Percentiles rank a stretch among this genome's conserved stretches.
Conservation (phyloP, 768 basidiomycete genomes). For the Pleurotus platypus region DNA sequence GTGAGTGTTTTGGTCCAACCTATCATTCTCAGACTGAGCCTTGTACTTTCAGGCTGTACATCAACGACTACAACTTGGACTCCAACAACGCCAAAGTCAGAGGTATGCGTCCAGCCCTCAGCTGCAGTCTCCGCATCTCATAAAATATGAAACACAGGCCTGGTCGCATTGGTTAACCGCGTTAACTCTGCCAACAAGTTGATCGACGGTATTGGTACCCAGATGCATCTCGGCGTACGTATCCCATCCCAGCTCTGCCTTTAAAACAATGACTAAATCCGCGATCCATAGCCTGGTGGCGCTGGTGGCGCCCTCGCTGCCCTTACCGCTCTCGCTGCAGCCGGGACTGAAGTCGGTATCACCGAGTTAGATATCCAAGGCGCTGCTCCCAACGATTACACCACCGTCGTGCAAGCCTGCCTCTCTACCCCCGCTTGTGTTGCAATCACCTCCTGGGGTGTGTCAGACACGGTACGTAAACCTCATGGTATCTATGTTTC, state of each 20-base stretch:
- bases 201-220: slow-evolving; percentile 49
- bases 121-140: not conserved
- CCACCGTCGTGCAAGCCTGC: slow-evolving; percentile 42
- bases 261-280: not conserved
- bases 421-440: slow-evolving; percentile 36
- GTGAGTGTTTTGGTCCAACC: slow-evolving; percentile 14
- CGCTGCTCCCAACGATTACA: slow-evolving; percentile 38
- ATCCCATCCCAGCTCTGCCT: not conserved
- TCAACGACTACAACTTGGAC: slow-evolving; percentile 49
- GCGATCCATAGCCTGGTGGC: slow-evolving; percentile 29
- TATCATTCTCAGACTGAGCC: not conserved
- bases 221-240: slow-evolving; percentile 36
- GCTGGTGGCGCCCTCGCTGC: slow-evolving; percentile 38
- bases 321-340: slow-evolving; percentile 39
- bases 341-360: slow-evolving; percentile 42
- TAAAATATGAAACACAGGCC: slow-evolving; percentile 14
- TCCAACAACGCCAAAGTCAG: slow-evolving; percentile 42
- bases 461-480: slow-evolving; percentile 34
- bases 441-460: slow-evolving; percentile 48
- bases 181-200: slow-evolving; percentile 32
- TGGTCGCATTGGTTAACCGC: slow-evolving; percentile 38
- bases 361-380: slow-evolving; percentile 43
- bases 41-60: slow-evolving; percentile 25
- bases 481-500: not conserved
- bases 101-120: slow-evolving; percentile 15